Evolutionary conservation across 441 rosid genomes (phyloP).

Genomic region (Jatropha podagrica): DNA sequence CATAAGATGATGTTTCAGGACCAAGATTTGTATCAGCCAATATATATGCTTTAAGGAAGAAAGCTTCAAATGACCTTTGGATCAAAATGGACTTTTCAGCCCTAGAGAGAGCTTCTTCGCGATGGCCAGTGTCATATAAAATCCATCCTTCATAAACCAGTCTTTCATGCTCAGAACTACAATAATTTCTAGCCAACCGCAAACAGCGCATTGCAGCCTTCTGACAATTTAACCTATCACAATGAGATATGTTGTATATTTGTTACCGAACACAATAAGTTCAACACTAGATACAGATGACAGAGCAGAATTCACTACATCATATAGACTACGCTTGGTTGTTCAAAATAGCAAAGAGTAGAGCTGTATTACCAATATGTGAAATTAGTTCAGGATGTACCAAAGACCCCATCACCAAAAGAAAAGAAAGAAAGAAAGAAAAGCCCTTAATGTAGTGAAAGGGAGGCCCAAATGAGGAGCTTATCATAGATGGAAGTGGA

Average conservation of each 20-base stretch:
- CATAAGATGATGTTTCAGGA: conserved; percentile 59
- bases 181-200: conserved; percentile 78
- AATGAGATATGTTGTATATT: not conserved
- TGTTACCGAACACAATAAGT: conserved; percentile 12
- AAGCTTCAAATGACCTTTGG: conserved; percentile 95
- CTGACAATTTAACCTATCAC: conserved; percentile 81
- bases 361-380: not conserved
- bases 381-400: not conserved
- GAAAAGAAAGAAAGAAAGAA: not conserved
- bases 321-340: not conserved
- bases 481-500: not conserved
- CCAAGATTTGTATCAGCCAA: conserved; percentile 74
- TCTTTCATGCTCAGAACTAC: conserved; percentile 72
- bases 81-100: conserved; percentile 86
- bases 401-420: not conserved
- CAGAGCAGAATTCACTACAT: not conserved
- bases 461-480: not conserved
- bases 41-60: conserved; percentile 89
- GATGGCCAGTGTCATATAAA: conserved; percentile 82
- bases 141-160: conserved; percentile 98
- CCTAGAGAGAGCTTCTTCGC: conserved; percentile 87
- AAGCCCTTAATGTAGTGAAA: not conserved
- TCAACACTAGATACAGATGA: conserved; percentile 1
- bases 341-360: not conserved
- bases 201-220: conserved; percentile 91